These are phyloP conservation scores for Allium cepa DNA, from an alignment of 106 monocot species.

Conservation along the genomic window DNA sequence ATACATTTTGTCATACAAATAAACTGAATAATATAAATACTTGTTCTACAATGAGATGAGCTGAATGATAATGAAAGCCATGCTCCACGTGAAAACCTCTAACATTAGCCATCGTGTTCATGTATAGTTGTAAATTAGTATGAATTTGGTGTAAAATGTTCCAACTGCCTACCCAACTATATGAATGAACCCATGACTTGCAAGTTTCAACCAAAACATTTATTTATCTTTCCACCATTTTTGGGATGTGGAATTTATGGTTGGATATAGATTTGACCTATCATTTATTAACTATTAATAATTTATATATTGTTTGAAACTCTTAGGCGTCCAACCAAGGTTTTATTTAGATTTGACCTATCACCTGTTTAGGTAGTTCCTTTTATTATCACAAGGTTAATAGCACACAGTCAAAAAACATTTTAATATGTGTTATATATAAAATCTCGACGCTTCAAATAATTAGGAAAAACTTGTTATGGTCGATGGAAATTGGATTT, in stretches of 20 bases:
- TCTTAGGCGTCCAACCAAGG: conserved; percentile 1
- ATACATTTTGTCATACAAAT: too few species aligned
- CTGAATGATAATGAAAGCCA: neutral
- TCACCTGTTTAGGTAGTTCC: too few species aligned
- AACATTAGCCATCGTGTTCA: neutral
- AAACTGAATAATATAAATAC: too few species aligned
- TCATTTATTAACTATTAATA: neutral
- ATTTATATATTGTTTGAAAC: neutral
- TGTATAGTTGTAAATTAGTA: neutral
- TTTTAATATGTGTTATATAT: too few species aligned
- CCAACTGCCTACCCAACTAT: conserved; percentile 2
- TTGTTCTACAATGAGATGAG: too few species aligned
- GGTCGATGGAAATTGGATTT: too few species aligned
- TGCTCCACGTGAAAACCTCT: neutral
- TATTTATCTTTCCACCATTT: neutral
- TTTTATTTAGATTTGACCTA: too few species aligned
- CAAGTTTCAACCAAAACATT: neutral
- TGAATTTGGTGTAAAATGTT: neutral
- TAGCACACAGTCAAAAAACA: too few species aligned
- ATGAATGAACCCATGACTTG: neutral
- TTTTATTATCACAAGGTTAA: too few species aligned
- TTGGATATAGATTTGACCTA: neutral
- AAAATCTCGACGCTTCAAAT: too few species aligned
- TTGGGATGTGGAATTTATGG: neutral
- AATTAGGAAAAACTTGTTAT: too few species aligned